Percentiles rank a stretch among this genome's conserved stretches.
phyloP scores from a whole-genome alignment of 1,139 yeast species.

The Geotrichum histeridarum region DNA sequence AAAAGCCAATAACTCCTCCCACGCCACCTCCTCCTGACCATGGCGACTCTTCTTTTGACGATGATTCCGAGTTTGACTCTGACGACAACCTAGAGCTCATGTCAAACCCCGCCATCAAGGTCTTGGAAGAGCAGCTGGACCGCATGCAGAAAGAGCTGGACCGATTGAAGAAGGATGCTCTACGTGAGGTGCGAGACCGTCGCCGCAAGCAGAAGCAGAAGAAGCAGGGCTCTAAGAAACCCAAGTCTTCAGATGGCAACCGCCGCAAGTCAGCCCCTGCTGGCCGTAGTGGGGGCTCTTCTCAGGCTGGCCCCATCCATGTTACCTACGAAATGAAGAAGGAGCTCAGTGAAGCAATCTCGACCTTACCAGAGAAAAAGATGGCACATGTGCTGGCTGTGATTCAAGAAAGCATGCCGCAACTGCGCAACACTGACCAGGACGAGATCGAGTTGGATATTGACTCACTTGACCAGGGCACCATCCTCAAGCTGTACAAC shows the following conservation, averaged over 20 bases:
- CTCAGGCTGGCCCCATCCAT: conserved; percentile 25
- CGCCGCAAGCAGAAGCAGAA: conserved; percentile 34
- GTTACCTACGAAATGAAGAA: conserved; percentile 92
- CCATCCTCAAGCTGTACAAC: conserved; percentile 77
- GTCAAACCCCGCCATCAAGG: conserved; percentile 83
- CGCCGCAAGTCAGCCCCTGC: conserved; percentile 24
- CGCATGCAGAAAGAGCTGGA: conserved; percentile 83
- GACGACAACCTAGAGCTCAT: conserved; percentile 59
- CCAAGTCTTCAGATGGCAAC: conserved; percentile 12
- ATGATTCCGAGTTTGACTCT: conserved; percentile 55
- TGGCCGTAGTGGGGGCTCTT: conserved; percentile 14
- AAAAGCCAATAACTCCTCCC: conserved; percentile 74
- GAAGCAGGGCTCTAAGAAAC: conserved; percentile 26
- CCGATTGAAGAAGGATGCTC: conserved; percentile 66
- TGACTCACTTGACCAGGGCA: conserved; percentile 84
- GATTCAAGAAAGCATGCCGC: conserved; percentile 83
- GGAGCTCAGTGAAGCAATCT: conserved; percentile 82
- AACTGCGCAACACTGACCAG: conserved; percentile 59
- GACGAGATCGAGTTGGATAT: conserved; percentile 94
- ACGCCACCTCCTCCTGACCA: conserved; percentile 46
- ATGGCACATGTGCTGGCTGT: conserved; percentile 78
- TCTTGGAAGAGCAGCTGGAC: conserved; percentile 77
- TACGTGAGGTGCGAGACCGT: conserved; percentile 47
- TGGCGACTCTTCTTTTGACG: conserved; percentile 42
- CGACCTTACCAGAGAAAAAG: conserved; percentile 67